Base-by-base conservation (phyloP, 2,329 filamentous ascomycete genomes). In the Claviceps arundinis region DNA sequence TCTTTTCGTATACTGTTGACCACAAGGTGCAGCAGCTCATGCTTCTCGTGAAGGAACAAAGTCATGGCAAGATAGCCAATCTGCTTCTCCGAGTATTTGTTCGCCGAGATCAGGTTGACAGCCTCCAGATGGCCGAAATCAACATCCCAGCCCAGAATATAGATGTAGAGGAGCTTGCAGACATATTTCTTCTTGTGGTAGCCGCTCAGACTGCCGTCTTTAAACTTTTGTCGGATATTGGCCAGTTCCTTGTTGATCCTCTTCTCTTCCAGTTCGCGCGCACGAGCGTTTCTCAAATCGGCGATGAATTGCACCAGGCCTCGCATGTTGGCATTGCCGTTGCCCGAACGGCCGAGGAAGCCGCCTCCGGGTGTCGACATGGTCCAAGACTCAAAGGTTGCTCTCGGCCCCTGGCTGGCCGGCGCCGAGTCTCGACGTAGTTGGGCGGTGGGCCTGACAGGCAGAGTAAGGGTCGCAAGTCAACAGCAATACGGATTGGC, bases 121-220 rank as follows among this genome's bases (percentile, higher is more conserved):
- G 94, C 94, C 72, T 98, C 93, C 59, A 98, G 82, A 66, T 98
- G 93, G 52, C 93, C 93, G 69, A 98, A 98, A 68, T 97, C 94
- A 70, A 98, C 91, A 67, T 98, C 91, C 86, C 93, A 98, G 48
- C 93, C 93, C 58, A 98, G 80, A 55, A 98, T 98, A 70, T 98
- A 98, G 63, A 98, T 97, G 69, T 98, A 98, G 56, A 98, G 77
- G 60, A 98, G 81, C 82, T 98, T 98, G 87, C 93, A 98, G 59
- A 98, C 93, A 67, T 98, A 98, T 86, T 98, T 98, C 80, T 98
- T 98, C 77, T 94, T 96, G 75, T 96, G 89, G 66, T 98, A 98
- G 59, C 93, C 94, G 65, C 85, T 95, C 54, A 98, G 74, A 65
- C 79, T 93, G 58, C 89, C 90, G 68, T 93, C 87, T 78, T 95